A percentile compares a stretch with the other conserved stretches of the same genome.
Conservation (phyloP, 805 yeast species). For the Hanseniaspora clermontiae region DNA sequence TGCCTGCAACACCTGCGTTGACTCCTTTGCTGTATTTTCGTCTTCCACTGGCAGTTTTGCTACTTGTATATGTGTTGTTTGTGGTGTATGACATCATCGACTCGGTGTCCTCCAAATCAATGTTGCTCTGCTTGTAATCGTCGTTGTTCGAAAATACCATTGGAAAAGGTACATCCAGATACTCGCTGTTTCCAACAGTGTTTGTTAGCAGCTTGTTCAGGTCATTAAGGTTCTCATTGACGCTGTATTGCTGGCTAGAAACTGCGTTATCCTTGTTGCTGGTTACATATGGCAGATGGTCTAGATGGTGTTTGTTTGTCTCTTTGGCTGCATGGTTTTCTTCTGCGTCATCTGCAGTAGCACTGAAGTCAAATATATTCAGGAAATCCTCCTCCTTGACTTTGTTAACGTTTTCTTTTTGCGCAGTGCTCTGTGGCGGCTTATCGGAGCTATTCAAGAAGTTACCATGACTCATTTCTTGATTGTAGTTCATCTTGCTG, state of each 20-base stretch:
- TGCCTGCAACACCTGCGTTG: not conserved
- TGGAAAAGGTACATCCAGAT: constrained; percentile 9
- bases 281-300: not conserved
- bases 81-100: constrained; percentile 10
- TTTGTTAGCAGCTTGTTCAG: constrained; percentile 4
- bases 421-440: not conserved
- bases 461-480: not conserved
- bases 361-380: constrained; percentile 11
- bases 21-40: constrained; percentile 1
- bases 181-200: constrained; percentile 13
- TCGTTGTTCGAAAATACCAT: not conserved
- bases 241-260: not conserved
- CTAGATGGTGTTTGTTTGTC: not conserved
- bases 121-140: not conserved
- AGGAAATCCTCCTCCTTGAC: constrained; percentile 10
- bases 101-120: constrained; percentile 3
- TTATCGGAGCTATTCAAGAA: not conserved
- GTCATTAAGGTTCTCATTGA: constrained; percentile 7
- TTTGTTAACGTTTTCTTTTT: not conserved
- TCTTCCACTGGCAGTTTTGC: not conserved
- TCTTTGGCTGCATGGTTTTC: not conserved
- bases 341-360: not conserved
- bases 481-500: not conserved
- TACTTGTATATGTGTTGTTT: constrained; percentile 7
- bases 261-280: not conserved